phyloP scores from a whole-genome alignment of 345 rosid genomes.

The Microthlaspi erraticum region DNA sequence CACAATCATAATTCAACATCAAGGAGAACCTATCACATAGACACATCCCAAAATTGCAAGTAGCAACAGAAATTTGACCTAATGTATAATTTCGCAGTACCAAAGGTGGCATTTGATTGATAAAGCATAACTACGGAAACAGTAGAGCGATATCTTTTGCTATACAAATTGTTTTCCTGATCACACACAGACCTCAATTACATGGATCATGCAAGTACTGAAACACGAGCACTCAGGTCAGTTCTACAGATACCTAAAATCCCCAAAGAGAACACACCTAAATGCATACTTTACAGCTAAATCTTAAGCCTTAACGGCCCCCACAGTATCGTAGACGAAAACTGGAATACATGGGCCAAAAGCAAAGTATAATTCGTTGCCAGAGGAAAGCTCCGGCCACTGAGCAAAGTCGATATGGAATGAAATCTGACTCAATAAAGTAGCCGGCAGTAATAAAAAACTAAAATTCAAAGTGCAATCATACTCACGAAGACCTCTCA shows the following conservation, averaged over 20 bases:
- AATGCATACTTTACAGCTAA: constrained; percentile 21
- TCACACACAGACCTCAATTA: background rate
- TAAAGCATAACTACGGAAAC: background rate
- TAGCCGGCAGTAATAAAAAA: background rate
- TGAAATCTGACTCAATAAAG: constrained; percentile 21
- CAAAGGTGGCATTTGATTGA: constrained; percentile 9
- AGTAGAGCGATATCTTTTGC: background rate
- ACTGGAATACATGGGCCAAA: background rate
- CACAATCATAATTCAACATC: constrained; percentile 18
- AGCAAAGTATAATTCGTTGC: constrained; percentile 12
- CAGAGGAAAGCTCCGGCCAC: constrained; percentile 2
- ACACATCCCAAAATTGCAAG: constrained; percentile 9
- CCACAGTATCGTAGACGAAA: constrained; percentile 3
- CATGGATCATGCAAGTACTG: constrained; percentile 26
- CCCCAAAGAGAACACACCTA: background rate
- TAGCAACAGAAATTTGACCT: background rate
- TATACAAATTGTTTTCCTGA: background rate
- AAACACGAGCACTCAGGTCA: background rate
- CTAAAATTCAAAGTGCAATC: background rate
- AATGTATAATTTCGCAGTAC: background rate
- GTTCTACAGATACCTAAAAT: constrained; percentile 9
- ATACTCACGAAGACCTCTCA: background rate
- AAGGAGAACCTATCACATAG: constrained; percentile 19
- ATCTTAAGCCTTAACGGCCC: background rate
- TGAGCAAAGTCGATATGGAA: constrained; percentile 13